Conservation (phyloP, 495 filamentous ascomycete species). For the Poronia punctata region DNA sequence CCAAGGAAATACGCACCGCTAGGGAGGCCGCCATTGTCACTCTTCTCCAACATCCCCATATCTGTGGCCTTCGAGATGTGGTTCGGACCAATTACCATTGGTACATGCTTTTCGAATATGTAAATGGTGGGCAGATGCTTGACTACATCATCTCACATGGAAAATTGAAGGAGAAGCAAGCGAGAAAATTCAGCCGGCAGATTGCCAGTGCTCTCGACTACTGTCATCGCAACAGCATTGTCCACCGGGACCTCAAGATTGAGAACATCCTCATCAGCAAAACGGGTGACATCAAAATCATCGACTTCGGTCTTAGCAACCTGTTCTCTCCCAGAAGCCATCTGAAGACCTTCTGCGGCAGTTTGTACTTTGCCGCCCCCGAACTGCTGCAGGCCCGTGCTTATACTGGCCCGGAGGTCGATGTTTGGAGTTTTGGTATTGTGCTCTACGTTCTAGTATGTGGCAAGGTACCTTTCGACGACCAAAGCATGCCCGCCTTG, state of each 20-base stretch:
- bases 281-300: constrained; percentile 98
- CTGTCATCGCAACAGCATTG: constrained; percentile 97
- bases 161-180: constrained; percentile 95
- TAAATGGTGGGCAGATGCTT: constrained; percentile 98
- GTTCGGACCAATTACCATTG: constrained; percentile 95
- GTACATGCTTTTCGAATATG: constrained; percentile 99
- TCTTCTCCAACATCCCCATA: constrained; percentile 89
- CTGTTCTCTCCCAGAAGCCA: constrained; percentile 82
- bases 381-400: constrained; percentile 89
- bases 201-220: constrained; percentile 98
- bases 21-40: constrained; percentile 96
- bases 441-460: constrained; percentile 98
- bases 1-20: constrained; percentile 94
- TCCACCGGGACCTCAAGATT: constrained; percentile 96
- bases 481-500: constrained; percentile 97
- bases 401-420: constrained; percentile 94
- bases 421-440: constrained; percentile 98
- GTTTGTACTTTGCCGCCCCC: constrained; percentile 95
- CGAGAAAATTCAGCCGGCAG: constrained; percentile 93
- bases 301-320: constrained; percentile 97
- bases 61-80: constrained; percentile 93
- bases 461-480: constrained; percentile 97
- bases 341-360: constrained; percentile 96
- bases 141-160: constrained; percentile 99
- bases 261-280: constrained; percentile 99